These are phyloP conservation scores for Aspergillus bridgeri DNA, from an alignment of 495 filamentous ascomycete species.

Conservation along the genomic window DNA sequence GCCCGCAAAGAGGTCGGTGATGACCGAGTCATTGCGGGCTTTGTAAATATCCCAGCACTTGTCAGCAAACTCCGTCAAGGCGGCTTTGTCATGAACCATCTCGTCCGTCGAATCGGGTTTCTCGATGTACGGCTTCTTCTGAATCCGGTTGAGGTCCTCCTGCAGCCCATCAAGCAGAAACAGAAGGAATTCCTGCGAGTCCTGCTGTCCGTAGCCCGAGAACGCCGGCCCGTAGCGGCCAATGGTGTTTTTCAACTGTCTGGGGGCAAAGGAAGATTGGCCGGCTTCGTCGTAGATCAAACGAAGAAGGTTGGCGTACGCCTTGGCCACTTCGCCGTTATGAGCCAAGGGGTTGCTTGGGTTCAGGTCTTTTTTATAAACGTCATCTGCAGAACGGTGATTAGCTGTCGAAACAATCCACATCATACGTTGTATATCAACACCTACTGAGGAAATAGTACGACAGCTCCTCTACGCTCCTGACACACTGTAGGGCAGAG, in stretches of 20 bases:
- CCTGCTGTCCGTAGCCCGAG: conserved; percentile 93
- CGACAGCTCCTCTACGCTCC: conserved; percentile 86
- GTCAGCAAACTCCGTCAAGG: conserved; percentile 76
- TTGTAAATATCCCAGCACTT: conserved; percentile 90
- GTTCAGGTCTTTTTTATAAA: conserved; percentile 78
- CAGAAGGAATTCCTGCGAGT: conserved; percentile 96
- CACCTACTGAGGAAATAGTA: conserved; percentile 76
- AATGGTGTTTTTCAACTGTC: conserved; percentile 74
- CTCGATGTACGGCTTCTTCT: conserved; percentile 95
- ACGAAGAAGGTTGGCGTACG: conserved; percentile 70
- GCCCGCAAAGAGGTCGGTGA: conserved; percentile 90
- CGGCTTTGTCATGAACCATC: conserved; percentile 78
- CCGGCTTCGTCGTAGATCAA: conserved; percentile 61
- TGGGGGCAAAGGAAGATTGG: conserved; percentile 63
- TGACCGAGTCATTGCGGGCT: conserved; percentile 88
- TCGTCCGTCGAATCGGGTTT: conserved; percentile 97
- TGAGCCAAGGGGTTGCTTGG: conserved; percentile 77
- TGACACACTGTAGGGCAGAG: conserved; percentile 89
- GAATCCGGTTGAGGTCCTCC: conserved; percentile 89
- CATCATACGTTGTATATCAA: neutral
- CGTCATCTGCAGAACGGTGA: conserved; percentile 43
- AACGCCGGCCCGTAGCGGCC: conserved; percentile 79
- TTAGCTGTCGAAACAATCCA: conserved; percentile 2
- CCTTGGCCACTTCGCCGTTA: conserved; percentile 74
- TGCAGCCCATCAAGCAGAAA: conserved; percentile 93